Percentiles rank a stretch among this genome's conserved stretches.
phyloP scores from a whole-genome alignment of 2,329 filamentous ascomycete species.

The Fusarium protoensiforme region DNA sequence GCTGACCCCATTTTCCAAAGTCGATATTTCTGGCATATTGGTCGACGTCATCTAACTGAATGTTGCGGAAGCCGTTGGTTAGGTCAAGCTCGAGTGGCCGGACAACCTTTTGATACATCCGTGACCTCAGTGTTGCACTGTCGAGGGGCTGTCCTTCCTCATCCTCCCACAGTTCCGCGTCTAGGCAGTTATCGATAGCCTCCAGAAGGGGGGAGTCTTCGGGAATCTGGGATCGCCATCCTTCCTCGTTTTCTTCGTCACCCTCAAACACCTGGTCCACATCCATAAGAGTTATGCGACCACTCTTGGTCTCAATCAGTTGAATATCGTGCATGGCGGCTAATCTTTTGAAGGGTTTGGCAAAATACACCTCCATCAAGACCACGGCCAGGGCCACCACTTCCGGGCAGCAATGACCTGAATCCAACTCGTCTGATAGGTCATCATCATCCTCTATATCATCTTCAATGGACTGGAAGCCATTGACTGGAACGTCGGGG shows the following conservation, averaged over 20 bases:
- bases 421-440: background rate
- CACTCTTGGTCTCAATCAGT: background rate
- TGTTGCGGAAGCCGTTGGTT: background rate
- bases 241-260: slow-evolving; percentile 1
- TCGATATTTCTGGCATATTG: background rate
- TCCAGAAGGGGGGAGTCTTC: background rate
- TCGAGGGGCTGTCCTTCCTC: background rate
- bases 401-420: background rate
- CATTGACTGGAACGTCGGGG: background rate
- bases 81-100: background rate
- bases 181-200: slow-evolving; percentile 10
- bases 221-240: slow-evolving; percentile 4
- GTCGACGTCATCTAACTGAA: background rate
- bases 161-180: slow-evolving; percentile 7
- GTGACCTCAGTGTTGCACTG: background rate
- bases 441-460: background rate
- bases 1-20: background rate
- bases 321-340: background rate
- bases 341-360: background rate
- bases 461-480: background rate
- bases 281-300: background rate
- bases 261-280: slow-evolving; percentile 9
- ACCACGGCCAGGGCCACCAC: slow-evolving; percentile 6
- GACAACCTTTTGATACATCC: background rate
- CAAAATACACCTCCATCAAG: slow-evolving; percentile 18